Conservation (phyloP, 2,329 filamentous ascomycete species). For the Epichloe elymi region DNA sequence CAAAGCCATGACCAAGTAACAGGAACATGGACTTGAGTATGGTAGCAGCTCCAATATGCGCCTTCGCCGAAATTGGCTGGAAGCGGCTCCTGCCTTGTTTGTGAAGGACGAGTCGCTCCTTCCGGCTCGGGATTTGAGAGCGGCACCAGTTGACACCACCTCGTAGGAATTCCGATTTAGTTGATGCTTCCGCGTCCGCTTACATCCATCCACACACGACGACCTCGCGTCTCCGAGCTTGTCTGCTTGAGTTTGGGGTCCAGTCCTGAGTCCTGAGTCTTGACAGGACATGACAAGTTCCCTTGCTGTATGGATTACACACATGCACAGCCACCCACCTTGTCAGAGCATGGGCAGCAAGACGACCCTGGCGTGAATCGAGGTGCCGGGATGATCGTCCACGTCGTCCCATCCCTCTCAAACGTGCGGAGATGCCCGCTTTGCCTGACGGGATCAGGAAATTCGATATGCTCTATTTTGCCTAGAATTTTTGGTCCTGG, state of each 20-base stretch:
- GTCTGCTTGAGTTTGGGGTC: background rate
- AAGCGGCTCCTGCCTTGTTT: background rate
- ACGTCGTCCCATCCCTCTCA: constrained; percentile 36
- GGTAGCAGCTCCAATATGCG: background rate
- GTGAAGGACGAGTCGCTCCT: background rate
- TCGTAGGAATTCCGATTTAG: no score
- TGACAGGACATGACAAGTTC: background rate
- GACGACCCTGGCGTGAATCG: constrained; percentile 7
- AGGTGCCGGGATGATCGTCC: constrained; percentile 7
- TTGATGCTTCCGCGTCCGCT: no score
- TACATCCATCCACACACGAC: background rate
- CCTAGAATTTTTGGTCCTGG: background rate
- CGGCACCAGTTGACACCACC: no score
- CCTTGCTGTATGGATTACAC: no score
- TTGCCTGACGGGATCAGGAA: background rate
- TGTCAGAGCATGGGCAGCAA: constrained; percentile 6
- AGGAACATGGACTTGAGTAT: background rate
- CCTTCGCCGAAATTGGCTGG: background rate
- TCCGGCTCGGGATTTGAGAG: background rate
- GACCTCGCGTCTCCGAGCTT: background rate
- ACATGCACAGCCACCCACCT: background rate
- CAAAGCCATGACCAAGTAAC: background rate
- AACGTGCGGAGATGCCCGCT: constrained; percentile 21
- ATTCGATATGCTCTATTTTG: background rate
- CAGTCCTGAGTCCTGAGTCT: background rate